phyloP scores from a whole-genome alignment of 495 filamentous ascomycete species.

The Choiromyces venosus region DNA sequence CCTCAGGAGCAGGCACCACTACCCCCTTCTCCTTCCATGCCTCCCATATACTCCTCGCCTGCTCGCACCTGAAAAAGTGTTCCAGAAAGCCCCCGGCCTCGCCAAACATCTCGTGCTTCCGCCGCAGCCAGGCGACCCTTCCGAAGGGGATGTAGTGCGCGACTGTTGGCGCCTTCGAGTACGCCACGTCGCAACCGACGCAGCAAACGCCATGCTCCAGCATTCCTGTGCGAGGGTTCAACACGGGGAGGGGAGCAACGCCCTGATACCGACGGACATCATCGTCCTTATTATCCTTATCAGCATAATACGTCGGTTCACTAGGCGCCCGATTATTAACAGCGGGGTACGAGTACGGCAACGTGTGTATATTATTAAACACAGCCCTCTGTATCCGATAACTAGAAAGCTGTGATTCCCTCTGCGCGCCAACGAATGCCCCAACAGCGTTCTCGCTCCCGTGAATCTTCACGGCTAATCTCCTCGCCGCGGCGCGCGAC shows the following conservation, averaged over 20 bases:
- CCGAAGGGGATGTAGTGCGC: background rate
- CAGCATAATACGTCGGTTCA: constrained; percentile 18
- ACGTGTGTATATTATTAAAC: constrained; percentile 17
- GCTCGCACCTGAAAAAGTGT: background rate
- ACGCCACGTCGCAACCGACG: constrained; percentile 14
- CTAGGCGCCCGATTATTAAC: constrained; percentile 12
- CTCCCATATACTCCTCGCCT: background rate
- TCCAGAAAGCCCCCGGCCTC: background rate
- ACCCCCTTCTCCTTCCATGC: background rate
- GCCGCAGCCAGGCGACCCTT: background rate
- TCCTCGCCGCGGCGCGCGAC: constrained; percentile 22
- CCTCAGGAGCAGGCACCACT: background rate
- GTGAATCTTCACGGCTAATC: constrained; percentile 19
- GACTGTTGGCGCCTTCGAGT: background rate
- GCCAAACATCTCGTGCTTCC: constrained; percentile 1
- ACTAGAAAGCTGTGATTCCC: constrained; percentile 17
- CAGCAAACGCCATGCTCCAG: constrained; percentile 24
- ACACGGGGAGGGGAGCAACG: constrained; percentile 24
- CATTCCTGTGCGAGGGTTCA: constrained; percentile 19
- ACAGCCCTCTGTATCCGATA: constrained; percentile 24
- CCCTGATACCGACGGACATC: constrained; percentile 23
- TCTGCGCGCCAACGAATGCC: constrained; percentile 16
- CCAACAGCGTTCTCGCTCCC: constrained; percentile 23
- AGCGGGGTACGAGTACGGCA: constrained; percentile 7
- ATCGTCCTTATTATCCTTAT: constrained; percentile 28